Evolutionary conservation across 352 stramenopile species (phyloP).

Genomic region (Globisporangium carolinianum): DNA sequence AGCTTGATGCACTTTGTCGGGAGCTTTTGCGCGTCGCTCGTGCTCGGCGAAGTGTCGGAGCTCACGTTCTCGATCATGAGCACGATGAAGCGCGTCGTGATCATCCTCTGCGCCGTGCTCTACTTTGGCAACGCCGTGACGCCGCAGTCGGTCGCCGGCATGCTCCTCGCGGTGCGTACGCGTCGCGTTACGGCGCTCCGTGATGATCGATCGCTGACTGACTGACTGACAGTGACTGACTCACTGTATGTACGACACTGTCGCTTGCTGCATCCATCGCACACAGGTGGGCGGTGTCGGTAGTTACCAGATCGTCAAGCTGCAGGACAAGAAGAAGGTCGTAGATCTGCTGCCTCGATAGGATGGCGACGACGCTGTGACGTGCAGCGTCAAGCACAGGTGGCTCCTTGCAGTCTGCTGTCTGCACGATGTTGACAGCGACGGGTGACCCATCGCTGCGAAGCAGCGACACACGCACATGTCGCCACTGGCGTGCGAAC

Average conservation of each 20-base stretch:
- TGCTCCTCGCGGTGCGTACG: constrained; percentile 51
- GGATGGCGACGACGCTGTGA: not conserved
- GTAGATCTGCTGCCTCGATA: constrained; percentile 6
- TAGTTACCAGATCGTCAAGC: constrained; percentile 75
- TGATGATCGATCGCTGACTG: too few species aligned
- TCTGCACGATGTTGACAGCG: not conserved
- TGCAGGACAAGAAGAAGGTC: constrained; percentile 38
- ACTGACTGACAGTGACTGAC: too few species aligned
- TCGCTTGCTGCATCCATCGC: not conserved
- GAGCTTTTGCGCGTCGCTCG: constrained; percentile 74
- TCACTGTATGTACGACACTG: not conserved
- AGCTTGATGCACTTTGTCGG: constrained; percentile 82
- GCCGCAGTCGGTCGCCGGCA: constrained; percentile 56
- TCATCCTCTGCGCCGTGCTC: constrained; percentile 77
- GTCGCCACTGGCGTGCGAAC: not conserved
- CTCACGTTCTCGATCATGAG: constrained; percentile 89
- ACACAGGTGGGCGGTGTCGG: constrained; percentile 57
- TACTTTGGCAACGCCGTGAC: constrained; percentile 84
- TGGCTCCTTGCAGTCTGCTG: not conserved
- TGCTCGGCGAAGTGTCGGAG: constrained; percentile 82
- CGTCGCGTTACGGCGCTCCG: not conserved
- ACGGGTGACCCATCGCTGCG: too few species aligned
- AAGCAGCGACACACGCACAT: not conserved
- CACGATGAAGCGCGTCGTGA: constrained; percentile 86
- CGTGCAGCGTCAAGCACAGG: too few species aligned